Evolutionary conservation across 306 rosid species (phyloP), one percentile per base, ranked within the genome.

Genomic region (Cajanus cajan): DNA sequence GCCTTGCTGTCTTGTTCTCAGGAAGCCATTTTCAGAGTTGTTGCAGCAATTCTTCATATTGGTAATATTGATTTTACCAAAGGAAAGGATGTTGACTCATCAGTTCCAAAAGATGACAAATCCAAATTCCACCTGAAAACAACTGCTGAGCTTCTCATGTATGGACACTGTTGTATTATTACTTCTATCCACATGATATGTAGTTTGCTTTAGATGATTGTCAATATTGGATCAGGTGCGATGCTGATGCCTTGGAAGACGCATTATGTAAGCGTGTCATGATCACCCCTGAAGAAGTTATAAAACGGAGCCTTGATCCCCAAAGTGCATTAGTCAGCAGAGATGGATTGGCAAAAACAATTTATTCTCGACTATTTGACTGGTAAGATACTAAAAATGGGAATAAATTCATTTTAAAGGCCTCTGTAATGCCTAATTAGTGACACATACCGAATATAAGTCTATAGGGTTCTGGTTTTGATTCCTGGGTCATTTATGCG

Each of bases 281-380:
- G 99, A 85, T 96, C 87, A 96, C 99, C 52, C 99, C 99, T 4
- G 99, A 96, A 90, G 99, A 96, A 91, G 92, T 96, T 77, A 96
- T 96, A 74, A 96, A 93, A 80, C 92, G 98, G 74, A 91, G 96
- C 71, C 90, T 93, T 77, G 97, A 96, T 87, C 99, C 99, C 37
- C 96, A 90, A 88, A 93, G 98, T 86, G 99, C 98, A 10, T 31
- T 84, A 34, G 69, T 91, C 70, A 96, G 93, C 58, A 87, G 99
- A 73, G 99, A 96, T 82, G 99, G 99, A 65, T 77, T 96, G 65
- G 99, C 99, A 18, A 96, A 96, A 88, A 90, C 99, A 59, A 78
- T 93, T 82, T 96, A 96, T 83, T 93, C 99, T 77, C 91, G 94
- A 67, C 78, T 96, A 80, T 96, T 96, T 87, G 99, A 96, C 87